Base-by-base conservation (phyloP, 768 basidiomycete species). In the Amanita rubescens region DNA sequence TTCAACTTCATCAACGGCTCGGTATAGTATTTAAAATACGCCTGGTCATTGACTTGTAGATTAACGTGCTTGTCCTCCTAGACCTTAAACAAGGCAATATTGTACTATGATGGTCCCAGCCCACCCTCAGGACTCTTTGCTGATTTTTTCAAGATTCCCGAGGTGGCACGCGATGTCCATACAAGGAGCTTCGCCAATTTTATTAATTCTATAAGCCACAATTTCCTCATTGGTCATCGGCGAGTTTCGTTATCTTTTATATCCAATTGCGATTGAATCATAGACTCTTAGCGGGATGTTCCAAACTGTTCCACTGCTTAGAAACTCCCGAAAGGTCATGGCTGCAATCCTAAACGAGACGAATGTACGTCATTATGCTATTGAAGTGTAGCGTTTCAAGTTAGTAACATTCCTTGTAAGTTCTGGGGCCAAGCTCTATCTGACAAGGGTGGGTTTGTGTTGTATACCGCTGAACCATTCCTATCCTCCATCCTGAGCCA, bases 41-140 rank as follows among this genome's bases (percentile, higher is more conserved):
- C n/a, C n/a, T n/a, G n/a, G n/a, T n/a, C n/a, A n/a, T n/a, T n/a
- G n/a, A n/a, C n/a, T n/a, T n/a, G n/a, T n/a, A n/a, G n/a, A n/a
- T n/a, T n/a, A n/a, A n/a, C n/a, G n/a, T n/a, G n/a, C n/a, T n/a
- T n/a, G n/a, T n/a, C n/a, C n/a, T n/a, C 27, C 54, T 45, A 60
- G 63, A 51, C 62, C 5, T 45, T 60, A 1, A 50, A 63, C 2
- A 56, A 39, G n/a, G 30, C 60, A 7, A 25, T 75, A 1, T 41
- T 81, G 25, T 84, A 82, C 63, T 82, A 84, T 57, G 75, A 83
- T 57, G 74, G 54, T 1, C 79, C 80, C 4, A 67, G 63, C 0
- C 70, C 71, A 5, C 76, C 75, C 1, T 46, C 56, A 0, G 76
- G 74, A 1, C 69, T 76, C 25, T 78, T 78, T 55, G 75, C 77